Evolutionary conservation across 495 filamentous ascomycete species (phyloP).

Genomic region (Xylaria castorea): DNA sequence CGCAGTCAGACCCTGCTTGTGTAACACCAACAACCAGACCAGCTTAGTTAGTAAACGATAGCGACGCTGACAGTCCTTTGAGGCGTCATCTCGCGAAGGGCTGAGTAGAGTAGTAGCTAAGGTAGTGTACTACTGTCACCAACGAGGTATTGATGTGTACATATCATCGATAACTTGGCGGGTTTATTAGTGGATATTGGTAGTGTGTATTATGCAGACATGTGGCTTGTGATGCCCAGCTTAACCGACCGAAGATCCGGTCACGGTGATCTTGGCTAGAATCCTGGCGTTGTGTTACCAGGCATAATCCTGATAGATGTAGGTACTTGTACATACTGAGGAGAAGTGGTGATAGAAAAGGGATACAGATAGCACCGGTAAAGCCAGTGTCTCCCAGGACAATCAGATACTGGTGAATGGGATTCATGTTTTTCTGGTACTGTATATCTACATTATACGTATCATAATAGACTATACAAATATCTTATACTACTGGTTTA

Average conservation of each 20-base stretch:
- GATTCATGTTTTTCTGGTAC: background rate
- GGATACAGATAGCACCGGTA: background rate
- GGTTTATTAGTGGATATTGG: background rate
- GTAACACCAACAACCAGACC: background rate
- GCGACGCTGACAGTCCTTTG: constrained; percentile 14
- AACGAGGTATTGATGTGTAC: background rate
- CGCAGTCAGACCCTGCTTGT: constrained; percentile 21
- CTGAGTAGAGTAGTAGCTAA: background rate
- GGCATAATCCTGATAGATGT: background rate
- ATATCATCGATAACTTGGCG: background rate
- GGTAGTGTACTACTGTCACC: background rate
- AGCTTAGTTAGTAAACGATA: constrained; percentile 5
- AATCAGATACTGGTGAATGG: background rate
- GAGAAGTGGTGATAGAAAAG: background rate
- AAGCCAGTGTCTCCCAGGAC: background rate
- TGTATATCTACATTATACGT: too few species aligned
- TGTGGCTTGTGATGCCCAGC: constrained; percentile 1
- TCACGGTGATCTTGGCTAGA: constrained; percentile 1
- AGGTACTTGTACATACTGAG: background rate
- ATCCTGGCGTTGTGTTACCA: background rate
- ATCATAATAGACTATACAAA: background rate
- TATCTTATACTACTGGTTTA: background rate
- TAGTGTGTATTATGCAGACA: background rate
- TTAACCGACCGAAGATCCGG: constrained; percentile 12
- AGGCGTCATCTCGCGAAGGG: constrained; percentile 2